Evolutionary conservation across 192 early-diverging fungal species (phyloP).

Genomic region (Linnemannia zychae): DNA sequence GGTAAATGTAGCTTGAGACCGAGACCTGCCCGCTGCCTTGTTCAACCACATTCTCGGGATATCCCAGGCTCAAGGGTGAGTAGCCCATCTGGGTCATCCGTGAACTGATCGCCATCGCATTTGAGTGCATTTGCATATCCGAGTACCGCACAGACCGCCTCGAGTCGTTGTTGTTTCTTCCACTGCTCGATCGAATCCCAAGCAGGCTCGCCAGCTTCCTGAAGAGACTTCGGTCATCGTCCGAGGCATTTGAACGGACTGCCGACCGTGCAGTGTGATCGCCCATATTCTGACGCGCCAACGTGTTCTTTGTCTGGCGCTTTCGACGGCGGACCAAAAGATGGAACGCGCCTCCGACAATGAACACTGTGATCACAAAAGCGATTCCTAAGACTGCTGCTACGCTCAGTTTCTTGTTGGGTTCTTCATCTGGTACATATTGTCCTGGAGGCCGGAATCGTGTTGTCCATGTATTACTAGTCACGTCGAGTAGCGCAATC

Average conservation of each 20-base stretch:
- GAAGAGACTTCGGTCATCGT: slow-evolving; percentile 4
- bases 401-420: slow-evolving; percentile 10
- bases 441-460: slow-evolving; percentile 24
- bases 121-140: slow-evolving; percentile 46
- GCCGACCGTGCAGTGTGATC: slow-evolving; percentile 38
- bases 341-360: slow-evolving; percentile 42
- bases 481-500: slow-evolving; percentile 39
- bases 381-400: slow-evolving; percentile 49
- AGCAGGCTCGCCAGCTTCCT: neutral
- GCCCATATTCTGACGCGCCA: slow-evolving; percentile 46
- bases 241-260: slow-evolving; percentile 16
- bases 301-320: slow-evolving; percentile 37
- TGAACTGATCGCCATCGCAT: slow-evolving; percentile 30
- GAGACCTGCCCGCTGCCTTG: slow-evolving; percentile 46
- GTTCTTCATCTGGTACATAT: neutral
- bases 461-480: slow-evolving; percentile 37
- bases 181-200: neutral
- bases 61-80: slow-evolving; percentile 46
- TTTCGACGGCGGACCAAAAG: slow-evolving; percentile 39
- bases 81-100: slow-evolving; percentile 55
- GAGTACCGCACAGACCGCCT: slow-evolving; percentile 36
- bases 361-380: slow-evolving; percentile 28
- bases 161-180: neutral
- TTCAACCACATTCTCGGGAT: slow-evolving; percentile 47
- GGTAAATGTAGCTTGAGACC: slow-evolving; percentile 51